Conservation (phyloP, 2,329 filamentous ascomycete species). For the Mollisia scopiformis region DNA sequence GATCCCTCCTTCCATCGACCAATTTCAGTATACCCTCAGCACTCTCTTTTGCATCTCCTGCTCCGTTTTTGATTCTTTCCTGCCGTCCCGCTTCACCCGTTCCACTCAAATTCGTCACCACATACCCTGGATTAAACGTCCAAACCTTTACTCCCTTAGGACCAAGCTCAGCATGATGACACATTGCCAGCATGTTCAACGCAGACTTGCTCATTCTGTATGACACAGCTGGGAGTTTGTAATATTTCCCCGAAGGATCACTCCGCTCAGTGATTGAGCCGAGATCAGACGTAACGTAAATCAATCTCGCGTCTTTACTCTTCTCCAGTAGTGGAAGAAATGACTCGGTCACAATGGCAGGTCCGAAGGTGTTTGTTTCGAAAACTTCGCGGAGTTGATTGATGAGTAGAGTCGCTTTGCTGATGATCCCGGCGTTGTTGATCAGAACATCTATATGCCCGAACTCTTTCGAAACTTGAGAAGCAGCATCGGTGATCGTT, state of each 20-base stretch:
- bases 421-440: constrained; percentile 28
- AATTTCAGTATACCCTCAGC: constrained; percentile 31
- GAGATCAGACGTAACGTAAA: constrained; percentile 21
- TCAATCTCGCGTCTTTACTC: constrained; percentile 13
- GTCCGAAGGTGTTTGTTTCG: constrained; percentile 26
- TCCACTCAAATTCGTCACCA: constrained; percentile 38
- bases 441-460: constrained; percentile 36
- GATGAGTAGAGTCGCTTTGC: constrained; percentile 24
- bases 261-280: constrained; percentile 20
- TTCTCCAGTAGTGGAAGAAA: constrained; percentile 25
- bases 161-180: constrained; percentile 7
- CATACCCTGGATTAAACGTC: constrained; percentile 38
- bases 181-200: constrained; percentile 29
- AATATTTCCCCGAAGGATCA: constrained; percentile 19
- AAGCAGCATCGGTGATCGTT: constrained; percentile 9
- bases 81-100: constrained; percentile 19
- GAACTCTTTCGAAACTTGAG: constrained; percentile 13
- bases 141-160: constrained; percentile 30
- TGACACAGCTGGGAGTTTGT: neutral
- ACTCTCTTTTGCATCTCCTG: constrained; percentile 28
- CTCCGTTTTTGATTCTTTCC: constrained; percentile 16
- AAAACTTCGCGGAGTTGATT: constrained; percentile 11
- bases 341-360: constrained; percentile 17
- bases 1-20: constrained; percentile 35
- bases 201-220: constrained; percentile 30